A percentile compares a stretch with the other conserved stretches of the same genome.
These are phyloP conservation scores for Mucuna pruriens DNA, from an alignment of 306 rosid species.

Conservation along the genomic window DNA sequence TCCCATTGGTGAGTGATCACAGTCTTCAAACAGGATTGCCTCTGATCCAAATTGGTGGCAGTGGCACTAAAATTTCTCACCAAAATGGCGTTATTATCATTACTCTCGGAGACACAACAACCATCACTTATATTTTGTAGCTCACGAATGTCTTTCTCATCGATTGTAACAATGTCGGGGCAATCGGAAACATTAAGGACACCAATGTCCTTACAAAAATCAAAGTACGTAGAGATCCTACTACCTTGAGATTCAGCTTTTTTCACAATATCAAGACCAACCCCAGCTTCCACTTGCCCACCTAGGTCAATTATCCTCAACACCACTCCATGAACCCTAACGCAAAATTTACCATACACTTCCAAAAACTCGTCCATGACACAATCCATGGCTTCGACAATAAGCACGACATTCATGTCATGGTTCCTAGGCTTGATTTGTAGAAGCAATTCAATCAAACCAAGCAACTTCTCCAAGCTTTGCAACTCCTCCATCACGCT, in stretches of 20 bases:
- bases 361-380: conserved; percentile 61
- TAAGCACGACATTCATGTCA: conserved; percentile 42
- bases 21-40: conserved; percentile 45
- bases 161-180: conserved; percentile 54
- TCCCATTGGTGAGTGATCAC: conserved; percentile 82
- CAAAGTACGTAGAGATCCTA: conserved; percentile 47
- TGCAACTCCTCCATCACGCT: conserved; percentile 56
- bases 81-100: conserved; percentile 26
- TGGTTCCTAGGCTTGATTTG: conserved; percentile 51
- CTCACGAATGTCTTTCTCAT: conserved; percentile 55
- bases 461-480: conserved; percentile 49
- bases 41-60: background rate
- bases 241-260: conserved; percentile 61
- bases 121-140: conserved; percentile 46
- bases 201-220: conserved; percentile 57
- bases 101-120: background rate
- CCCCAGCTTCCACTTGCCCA: conserved; percentile 52
- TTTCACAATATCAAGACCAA: conserved; percentile 47
- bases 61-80: background rate
- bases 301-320: conserved; percentile 45
- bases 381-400: conserved; percentile 86
- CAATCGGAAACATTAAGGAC: conserved; percentile 46
- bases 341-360: conserved; percentile 50
- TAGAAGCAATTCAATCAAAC: conserved; percentile 55
- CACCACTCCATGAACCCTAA: conserved; percentile 46